Evolutionary conservation across 108 stramenopile species (phyloP), one percentile per base, ranked within the genome.

Genomic region (Epipyxis sp.): DNA sequence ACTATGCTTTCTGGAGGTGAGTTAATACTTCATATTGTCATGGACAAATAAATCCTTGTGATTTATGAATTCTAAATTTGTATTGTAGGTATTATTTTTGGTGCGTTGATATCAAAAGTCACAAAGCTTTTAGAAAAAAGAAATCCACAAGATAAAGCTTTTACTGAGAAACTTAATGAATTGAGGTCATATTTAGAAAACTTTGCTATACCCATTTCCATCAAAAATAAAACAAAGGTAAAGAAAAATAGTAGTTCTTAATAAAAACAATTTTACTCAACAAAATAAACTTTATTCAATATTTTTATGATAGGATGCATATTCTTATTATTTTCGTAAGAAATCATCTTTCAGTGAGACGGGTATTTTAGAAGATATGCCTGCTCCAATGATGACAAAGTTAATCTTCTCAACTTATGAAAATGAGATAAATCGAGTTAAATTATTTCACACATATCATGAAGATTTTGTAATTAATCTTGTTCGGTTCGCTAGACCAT

Each of bases 91-190:
- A 13, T 62, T 34, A 10, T 58, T 42, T 78, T 78, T 44, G 78
- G 78, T 59, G 30, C 59, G 10, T 42, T 78, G 27, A 30, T 59
- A 6, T 16, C 20, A 35, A 1, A 44, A 34, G 61, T 78, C 3
- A 65, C 59, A 29, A 34, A 1, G 1, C 3, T 78, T 16, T 1
- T 78, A 6, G 78, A 1, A 35, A 78, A 57, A 34, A 37, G 71
- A 10, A 74, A 74, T 74, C 71, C 71, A 34, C 71, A 74, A 42
- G 71, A 37, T 13, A 6, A 57, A 42, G 71, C 71, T 27, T 74
- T 74, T 37, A 74, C 40, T 27, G 71, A 74, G 71, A 27, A 37
- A 10, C 40, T 74, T 37, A 42, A 74, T 42, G 71, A 74, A 13
- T 57, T 74, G 6, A 74, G 43, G 50, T 13, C 32, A 10, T 74